Conservation (phyloP, 2,329 filamentous ascomycete species). For the Nigrograna mackinnonii region DNA sequence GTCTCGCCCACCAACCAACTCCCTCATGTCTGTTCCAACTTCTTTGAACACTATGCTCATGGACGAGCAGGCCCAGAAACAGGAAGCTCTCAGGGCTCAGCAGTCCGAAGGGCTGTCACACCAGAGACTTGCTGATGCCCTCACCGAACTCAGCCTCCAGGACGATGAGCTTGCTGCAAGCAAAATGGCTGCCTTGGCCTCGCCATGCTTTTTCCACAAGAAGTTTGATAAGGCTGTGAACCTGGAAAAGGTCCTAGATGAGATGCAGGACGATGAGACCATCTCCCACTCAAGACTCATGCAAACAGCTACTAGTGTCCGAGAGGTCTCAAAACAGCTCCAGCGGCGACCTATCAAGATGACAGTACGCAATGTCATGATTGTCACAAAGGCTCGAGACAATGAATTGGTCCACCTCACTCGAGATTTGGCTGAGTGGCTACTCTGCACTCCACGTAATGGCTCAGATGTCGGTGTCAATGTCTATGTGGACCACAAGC, state of each 20-base stretch:
- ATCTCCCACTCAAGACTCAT: constrained; percentile 93
- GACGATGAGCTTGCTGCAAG: constrained; percentile 45
- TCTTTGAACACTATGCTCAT: constrained; percentile 64
- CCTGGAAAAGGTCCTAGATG: constrained; percentile 90
- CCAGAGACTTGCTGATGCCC: constrained; percentile 65
- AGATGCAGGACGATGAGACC: constrained; percentile 85
- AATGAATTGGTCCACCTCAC: constrained; percentile 91
- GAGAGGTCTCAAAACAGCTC: constrained; percentile 93
- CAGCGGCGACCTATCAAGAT: constrained; percentile 90
- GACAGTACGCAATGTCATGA: constrained; percentile 94
- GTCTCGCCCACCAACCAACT: constrained; percentile 58
- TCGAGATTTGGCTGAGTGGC: constrained; percentile 83
- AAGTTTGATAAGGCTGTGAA: constrained; percentile 96
- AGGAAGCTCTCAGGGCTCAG: constrained; percentile 29
- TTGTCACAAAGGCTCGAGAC: constrained; percentile 96
- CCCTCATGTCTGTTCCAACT: constrained; percentile 62
- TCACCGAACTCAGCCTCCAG: constrained; percentile 55
- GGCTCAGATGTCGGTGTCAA: constrained; percentile 89
- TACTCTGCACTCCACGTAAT: constrained; percentile 86
- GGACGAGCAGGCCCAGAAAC: constrained; percentile 37
- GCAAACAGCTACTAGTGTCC: constrained; percentile 91
- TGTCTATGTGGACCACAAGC: constrained; percentile 97
- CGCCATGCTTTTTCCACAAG: constrained; percentile 97
- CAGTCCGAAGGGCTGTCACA: constrained; percentile 33
- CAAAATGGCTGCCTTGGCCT: constrained; percentile 72